Evolutionary conservation across 768 basidiomycete genomes (phyloP).

Genomic region (Amanita polypyramis): DNA sequence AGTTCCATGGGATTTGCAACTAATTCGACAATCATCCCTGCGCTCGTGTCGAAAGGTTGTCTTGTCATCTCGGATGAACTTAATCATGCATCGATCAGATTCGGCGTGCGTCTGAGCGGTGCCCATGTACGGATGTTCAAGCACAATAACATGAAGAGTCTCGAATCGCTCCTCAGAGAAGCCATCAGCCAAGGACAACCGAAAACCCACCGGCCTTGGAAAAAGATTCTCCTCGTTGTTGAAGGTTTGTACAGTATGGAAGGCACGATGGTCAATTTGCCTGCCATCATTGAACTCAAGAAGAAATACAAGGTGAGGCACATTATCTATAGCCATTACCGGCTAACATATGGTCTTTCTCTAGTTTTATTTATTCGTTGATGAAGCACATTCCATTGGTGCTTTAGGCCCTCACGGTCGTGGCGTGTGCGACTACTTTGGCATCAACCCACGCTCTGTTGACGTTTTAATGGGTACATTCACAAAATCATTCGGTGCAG

Average conservation of each 20-base stretch:
- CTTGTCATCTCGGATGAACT: conserved; percentile 95
- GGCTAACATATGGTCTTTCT: not conserved
- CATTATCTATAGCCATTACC: not conserved
- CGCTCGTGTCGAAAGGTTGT: conserved; percentile 82
- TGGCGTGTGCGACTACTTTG: conserved; percentile 92
- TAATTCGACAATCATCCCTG: conserved; percentile 89
- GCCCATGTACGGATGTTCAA: conserved; percentile 91
- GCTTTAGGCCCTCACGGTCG: conserved; percentile 92
- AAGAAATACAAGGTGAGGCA: conserved; percentile 84
- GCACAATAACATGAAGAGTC: conserved; percentile 84
- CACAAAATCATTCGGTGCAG: conserved; percentile 89
- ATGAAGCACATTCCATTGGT: conserved; percentile 97
- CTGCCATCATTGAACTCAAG: conserved; percentile 76
- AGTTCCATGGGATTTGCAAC: conserved; percentile 97
- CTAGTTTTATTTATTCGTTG: conserved; percentile 94
- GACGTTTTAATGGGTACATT: conserved; percentile 99
- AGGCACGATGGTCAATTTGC: conserved; percentile 86
- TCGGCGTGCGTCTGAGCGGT: conserved; percentile 82
- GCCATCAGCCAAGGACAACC: conserved; percentile 96
- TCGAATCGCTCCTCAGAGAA: conserved; percentile 79
- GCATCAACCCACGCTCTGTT: conserved; percentile 65
- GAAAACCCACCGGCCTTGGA: conserved; percentile 97
- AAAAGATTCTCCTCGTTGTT: conserved; percentile 90
- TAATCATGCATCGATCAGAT: conserved; percentile 93
- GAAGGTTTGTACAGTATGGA: conserved; percentile 99